Percentiles rank a stretch among this genome's conserved stretches.
Conservation (phyloP, 2,329 filamentous ascomycete genomes). For the Colletotrichum sp. region DNA sequence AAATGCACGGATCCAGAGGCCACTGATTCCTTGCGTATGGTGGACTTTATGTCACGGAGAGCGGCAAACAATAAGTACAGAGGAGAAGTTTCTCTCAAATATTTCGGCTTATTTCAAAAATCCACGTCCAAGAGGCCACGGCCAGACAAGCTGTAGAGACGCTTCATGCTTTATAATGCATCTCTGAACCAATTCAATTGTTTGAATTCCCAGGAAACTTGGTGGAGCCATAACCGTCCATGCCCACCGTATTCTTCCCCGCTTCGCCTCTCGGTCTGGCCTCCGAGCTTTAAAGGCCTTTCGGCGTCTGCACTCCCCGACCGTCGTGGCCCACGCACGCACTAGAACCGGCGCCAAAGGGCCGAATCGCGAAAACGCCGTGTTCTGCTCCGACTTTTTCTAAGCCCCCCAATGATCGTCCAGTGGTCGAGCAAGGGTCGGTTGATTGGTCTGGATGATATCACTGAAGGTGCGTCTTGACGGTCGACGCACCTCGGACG, state of each 20-base stretch:
- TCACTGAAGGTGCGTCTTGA: not conserved
- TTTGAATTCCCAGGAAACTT: not conserved
- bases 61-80: not conserved
- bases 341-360: not conserved
- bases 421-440: not conserved
- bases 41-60: not conserved
- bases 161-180: not conserved
- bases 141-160: not conserved
- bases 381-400: no score
- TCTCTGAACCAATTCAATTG: not conserved
- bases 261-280: not conserved
- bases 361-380: not conserved
- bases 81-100: not conserved
- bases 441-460: fast-evolving
- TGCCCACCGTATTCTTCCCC: not conserved
- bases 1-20: fast-evolving
- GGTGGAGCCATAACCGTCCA: not conserved
- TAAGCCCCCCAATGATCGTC: not conserved
- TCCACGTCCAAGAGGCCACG: not conserved
- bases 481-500: no score
- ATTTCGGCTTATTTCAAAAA: not conserved
- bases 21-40: not conserved
- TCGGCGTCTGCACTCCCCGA: not conserved
- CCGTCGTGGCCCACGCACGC: not conserved
- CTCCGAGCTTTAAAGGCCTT: not conserved